Base-by-base conservation (phyloP, 1,284 basidiomycete genomes). In the Pseudozyma sp. region DNA sequence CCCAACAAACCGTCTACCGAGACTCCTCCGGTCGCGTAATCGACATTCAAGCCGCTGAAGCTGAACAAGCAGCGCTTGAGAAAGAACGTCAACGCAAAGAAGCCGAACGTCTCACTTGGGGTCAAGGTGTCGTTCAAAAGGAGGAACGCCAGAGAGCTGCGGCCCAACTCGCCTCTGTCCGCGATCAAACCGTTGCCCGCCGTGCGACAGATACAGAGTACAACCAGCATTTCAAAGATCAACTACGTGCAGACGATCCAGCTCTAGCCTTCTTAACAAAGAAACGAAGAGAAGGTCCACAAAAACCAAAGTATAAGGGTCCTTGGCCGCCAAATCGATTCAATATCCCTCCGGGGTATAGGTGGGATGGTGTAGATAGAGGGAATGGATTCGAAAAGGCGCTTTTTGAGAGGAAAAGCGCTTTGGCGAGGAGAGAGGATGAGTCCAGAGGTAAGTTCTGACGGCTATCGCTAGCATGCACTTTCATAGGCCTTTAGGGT, bases 311-410 rank as follows among this genome's bases (percentile, higher is more conserved):
- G 81, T 99, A 98, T 85, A 88, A 87, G 31, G 95, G 95, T 9
- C 92, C 94, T 0, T 89, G 91, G 2, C 94, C 93, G 1, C 91
- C 95, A 9, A 99, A 99, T 87, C 90, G 96, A 10, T 99, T 96
- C 85, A 91, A 91, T 25, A 97, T 99, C 74, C 91, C 90, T 60
- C 97, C 96, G 12, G 96, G 96, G 0, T 95, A 95, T 84, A 89
- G 96, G 77, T 99, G 95, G 96, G 96, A 98, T 54, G 85, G 85
- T 1, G 85, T 86, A 5, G 83, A 85, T 54, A 90, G 95, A 61
- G 90, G 94, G 1, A 99, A 92, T 74, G 96, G 96, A 1, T 98
- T 96, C 76, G 96, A 99, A 87, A 93, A 92, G 87, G 94, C 94
- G 78, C 87, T 76, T 7, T 74, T 84, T 39, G 69, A 77, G 47